Evolutionary conservation across 2,329 filamentous ascomycete species (phyloP).

Genomic region (Hypoxylon sp.): DNA sequence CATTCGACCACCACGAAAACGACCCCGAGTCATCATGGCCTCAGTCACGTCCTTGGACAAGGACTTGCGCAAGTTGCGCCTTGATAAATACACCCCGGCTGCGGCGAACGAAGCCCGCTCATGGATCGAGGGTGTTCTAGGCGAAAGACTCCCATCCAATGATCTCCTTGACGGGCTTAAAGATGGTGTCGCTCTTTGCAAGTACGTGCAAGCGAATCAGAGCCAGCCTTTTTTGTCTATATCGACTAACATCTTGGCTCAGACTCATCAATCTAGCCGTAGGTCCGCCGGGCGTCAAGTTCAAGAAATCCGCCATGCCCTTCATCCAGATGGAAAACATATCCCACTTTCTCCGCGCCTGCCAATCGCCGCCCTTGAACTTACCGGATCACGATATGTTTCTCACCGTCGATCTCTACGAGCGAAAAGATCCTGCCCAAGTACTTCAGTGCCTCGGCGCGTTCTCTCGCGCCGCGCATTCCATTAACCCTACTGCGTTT

Average conservation of each 20-base stretch:
- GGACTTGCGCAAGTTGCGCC: conserved; percentile 91
- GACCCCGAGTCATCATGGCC: conserved; percentile 73
- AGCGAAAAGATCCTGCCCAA: conserved; percentile 94
- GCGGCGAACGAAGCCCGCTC: conserved; percentile 85
- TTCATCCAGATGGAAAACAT: conserved; percentile 99
- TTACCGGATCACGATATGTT: conserved; percentile 95
- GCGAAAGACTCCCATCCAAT: conserved; percentile 75
- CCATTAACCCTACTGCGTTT: conserved; percentile 79
- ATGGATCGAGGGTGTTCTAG: conserved; percentile 88
- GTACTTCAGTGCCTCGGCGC: conserved; percentile 92
- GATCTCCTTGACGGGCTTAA: conserved; percentile 89
- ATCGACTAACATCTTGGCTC: conserved; percentile 42
- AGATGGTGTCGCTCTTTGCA: conserved; percentile 93
- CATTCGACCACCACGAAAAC: conserved; percentile 14
- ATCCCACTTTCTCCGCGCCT: conserved; percentile 91
- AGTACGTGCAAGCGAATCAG: conserved; percentile 65
- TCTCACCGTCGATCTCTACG: conserved; percentile 95
- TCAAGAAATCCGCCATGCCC: conserved; percentile 93
- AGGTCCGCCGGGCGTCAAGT: conserved; percentile 83
- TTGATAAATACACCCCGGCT: conserved; percentile 91
- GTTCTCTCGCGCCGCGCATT: conserved; percentile 88
- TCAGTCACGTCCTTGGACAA: conserved; percentile 94
- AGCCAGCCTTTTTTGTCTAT: conserved; percentile 2
- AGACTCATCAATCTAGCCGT: conserved; percentile 86
- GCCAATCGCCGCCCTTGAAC: conserved; percentile 85